Conservation (phyloP, 2,329 filamentous ascomycete species). For the Pyricularia sp. region DNA sequence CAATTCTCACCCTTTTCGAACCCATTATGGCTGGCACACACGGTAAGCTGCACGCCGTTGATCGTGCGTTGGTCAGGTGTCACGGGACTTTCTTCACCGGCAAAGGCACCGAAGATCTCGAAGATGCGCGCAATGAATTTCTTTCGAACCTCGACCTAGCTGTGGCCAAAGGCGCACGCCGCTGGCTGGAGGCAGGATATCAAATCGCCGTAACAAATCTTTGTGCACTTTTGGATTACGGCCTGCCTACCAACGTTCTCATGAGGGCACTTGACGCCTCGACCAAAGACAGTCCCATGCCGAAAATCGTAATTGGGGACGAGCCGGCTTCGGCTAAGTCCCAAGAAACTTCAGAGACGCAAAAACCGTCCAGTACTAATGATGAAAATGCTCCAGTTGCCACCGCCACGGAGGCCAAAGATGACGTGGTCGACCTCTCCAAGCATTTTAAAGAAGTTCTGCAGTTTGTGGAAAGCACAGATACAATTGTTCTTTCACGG, state of each 20-base stretch:
- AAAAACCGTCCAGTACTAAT: too few species aligned
- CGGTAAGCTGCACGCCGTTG: constrained; percentile 30
- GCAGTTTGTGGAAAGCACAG: too few species aligned
- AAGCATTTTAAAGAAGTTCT: too few species aligned
- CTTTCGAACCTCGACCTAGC: constrained; percentile 43
- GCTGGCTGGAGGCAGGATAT: constrained; percentile 39
- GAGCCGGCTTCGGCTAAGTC: too few species aligned
- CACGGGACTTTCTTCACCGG: constrained; percentile 56
- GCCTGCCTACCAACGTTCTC: constrained; percentile 36
- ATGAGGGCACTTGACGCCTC: constrained; percentile 24
- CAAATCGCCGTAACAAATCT: constrained; percentile 49
- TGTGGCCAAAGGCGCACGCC: constrained; percentile 42
- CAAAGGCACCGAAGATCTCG: constrained; percentile 35
- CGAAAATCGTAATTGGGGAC: too few species aligned
- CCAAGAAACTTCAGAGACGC: too few species aligned
- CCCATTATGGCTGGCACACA: too few species aligned
- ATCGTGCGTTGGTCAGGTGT: constrained; percentile 51
- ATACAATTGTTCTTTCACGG: too few species aligned
- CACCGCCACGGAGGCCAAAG: too few species aligned
- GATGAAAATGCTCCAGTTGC: too few species aligned
- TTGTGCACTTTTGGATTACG: constrained; percentile 43
- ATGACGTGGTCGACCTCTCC: too few species aligned
- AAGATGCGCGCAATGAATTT: constrained; percentile 36
- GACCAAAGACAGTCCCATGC: not conserved
- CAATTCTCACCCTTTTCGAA: too few species aligned